Base-by-base conservation (phyloP, 2,329 filamentous ascomycete species). In the Samsoniella hepiali region DNA sequence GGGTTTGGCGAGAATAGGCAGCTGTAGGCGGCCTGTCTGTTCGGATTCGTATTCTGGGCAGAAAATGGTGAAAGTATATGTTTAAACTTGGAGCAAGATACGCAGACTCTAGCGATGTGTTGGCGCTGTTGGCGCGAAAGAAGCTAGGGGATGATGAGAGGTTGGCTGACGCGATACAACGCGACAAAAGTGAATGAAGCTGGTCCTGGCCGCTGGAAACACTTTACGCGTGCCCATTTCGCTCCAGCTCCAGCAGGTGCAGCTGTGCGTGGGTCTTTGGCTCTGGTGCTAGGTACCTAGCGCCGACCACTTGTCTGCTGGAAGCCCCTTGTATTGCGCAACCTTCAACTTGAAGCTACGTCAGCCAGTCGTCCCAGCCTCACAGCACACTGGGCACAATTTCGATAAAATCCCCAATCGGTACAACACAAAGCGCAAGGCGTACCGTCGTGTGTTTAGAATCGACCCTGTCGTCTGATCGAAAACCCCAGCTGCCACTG, bases 251-350 rank as follows among this genome's bases (percentile, higher is more conserved):
- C 9, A 47, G 29, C 36, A 22, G 10, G 13, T 47, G 36, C 36
- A 29, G 49, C 8, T 8, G 10, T 8, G 8, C 27, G 58, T 59
- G 57, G 57, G 57, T 51, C 45, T 38, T 38, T 42, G 6, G 22
- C 22, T 22, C 17, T 40, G 15, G 36, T 49, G 32, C 34, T 40
- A 40, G 45, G 54, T 27, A 31, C 54, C 29, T 32, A 44, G 38
- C 38, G 17, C 47, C 31, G n/a, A 42, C 58, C 58, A 38, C 58
- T 34, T 15, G 34, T 40, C 47, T 31, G 65, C 67, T 70, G 47
- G 63, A 69, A 68, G 49, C 68, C 64, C 27, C n/a, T 50, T 55
- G 59, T 62, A 36, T 62, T 56, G 42, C 59, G 59, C 59, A 49
- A 55, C 50, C 59, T 62, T 7, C 58, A 27, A 36, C 49, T 45